Percentiles rank a stretch among this genome's conserved stretches.
These are phyloP conservation scores for Marsdenia floribunda DNA, from an alignment of 257 asterid species.

Conservation along the genomic window DNA sequence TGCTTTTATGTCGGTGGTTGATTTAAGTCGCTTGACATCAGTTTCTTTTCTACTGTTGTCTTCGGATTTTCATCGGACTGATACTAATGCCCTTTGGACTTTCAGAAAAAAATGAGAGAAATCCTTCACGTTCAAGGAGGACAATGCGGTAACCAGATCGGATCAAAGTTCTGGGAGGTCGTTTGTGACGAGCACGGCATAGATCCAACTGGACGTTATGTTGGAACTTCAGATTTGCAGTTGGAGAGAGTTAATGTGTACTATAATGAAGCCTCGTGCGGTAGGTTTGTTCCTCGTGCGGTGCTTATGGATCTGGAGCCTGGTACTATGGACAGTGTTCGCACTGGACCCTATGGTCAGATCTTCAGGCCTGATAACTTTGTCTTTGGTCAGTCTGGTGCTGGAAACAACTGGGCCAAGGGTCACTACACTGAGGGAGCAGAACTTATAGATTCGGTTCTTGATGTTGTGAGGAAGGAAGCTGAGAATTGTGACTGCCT, in stretches of 20 bases:
- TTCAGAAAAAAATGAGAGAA: constrained; percentile 62
- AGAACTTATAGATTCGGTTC: constrained; percentile 14
- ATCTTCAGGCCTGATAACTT: constrained; percentile 16
- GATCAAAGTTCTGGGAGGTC: constrained; percentile 90
- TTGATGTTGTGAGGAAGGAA: constrained; percentile 13
- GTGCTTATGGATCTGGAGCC: constrained; percentile 97
- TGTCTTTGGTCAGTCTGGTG: constrained; percentile 17
- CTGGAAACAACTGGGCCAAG: constrained; percentile 18
- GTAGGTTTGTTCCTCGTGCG: constrained; percentile 91
- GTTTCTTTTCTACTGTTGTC: background rate
- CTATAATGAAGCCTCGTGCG: constrained; percentile 85
- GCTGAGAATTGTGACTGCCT: constrained; percentile 17
- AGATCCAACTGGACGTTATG: constrained; percentile 78
- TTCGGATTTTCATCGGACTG: background rate
- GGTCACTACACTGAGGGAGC: constrained; percentile 16
- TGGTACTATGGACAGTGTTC: constrained; percentile 92
- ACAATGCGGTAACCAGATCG: constrained; percentile 89
- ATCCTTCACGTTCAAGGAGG: constrained; percentile 91
- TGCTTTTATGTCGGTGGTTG: background rate
- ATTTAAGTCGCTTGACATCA: background rate
- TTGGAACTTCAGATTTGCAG: constrained; percentile 80
- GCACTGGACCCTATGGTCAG: constrained; percentile 54
- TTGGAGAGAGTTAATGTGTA: constrained; percentile 87
- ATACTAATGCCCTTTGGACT: background rate
- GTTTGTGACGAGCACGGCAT: constrained; percentile 89